Evolutionary conservation across 768 basidiomycete genomes (phyloP).

Genomic region (Fibroporia radiculosa): DNA sequence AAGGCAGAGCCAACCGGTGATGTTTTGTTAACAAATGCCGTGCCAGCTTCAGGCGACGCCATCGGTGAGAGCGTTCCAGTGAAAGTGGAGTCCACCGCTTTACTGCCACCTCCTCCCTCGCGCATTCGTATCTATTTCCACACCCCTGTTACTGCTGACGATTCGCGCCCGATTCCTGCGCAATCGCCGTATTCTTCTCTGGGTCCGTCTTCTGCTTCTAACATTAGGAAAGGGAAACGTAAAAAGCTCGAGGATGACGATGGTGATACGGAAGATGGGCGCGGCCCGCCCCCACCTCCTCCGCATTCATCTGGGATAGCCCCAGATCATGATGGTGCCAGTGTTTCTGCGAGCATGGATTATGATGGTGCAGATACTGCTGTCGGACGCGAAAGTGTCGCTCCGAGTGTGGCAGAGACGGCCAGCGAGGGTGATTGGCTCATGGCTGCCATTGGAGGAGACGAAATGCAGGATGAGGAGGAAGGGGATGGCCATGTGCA

Average conservation of each 20-base stretch:
- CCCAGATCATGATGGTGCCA: conserved; percentile 43
- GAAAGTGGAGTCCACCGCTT: conserved; percentile 18
- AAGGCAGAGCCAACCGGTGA: conserved; percentile 9
- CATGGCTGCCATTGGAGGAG: conserved; percentile 80
- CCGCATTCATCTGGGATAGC: conserved; percentile 32
- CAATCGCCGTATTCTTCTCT: conserved; percentile 37
- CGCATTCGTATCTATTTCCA: conserved; percentile 90
- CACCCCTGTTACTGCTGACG: conserved; percentile 78
- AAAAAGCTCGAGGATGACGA: conserved; percentile 90
- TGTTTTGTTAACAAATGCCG: conserved; percentile 6
- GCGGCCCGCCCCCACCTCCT: conserved; percentile 62
- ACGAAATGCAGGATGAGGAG: conserved; percentile 43
- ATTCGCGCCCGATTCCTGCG: conserved; percentile 68
- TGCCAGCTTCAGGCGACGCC: conserved; percentile 6
- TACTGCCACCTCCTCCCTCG: conserved; percentile 49
- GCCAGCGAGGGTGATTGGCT: conserved; percentile 79
- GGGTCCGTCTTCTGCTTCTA: conserved; percentile 38
- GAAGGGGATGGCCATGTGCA: conserved; percentile 16
- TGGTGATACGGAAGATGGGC: conserved; percentile 67
- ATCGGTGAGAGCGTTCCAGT: conserved; percentile 8
- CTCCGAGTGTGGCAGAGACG: conserved; percentile 57
- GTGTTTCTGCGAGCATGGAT: conserved; percentile 41
- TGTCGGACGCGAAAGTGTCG: conserved; percentile 50
- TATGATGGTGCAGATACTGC: conserved; percentile 21
- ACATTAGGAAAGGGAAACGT: conserved; percentile 69